A percentile compares a stretch with the other conserved stretches of the same genome.
Conservation (phyloP, 2,329 filamentous ascomycete species). For the Penicillium occitanis region DNA sequence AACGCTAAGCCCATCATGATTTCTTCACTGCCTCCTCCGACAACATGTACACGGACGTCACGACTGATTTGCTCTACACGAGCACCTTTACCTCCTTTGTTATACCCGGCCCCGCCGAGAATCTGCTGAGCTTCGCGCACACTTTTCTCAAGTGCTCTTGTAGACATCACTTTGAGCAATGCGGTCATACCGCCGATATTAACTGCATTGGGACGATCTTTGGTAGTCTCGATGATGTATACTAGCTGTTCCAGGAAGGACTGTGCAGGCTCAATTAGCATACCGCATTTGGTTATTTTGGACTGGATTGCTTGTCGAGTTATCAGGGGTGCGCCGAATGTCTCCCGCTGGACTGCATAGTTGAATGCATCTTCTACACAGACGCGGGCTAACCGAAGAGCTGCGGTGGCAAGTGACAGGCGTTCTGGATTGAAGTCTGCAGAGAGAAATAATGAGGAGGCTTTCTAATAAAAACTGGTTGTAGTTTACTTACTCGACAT, state of each 20-base stretch:
- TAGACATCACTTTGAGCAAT: slow-evolving; percentile 54
- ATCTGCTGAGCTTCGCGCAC: slow-evolving; percentile 58
- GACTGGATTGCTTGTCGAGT: slow-evolving; percentile 59
- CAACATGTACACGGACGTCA: slow-evolving; percentile 51
- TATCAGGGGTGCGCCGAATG: slow-evolving; percentile 60
- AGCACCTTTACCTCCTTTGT: slow-evolving; percentile 51
- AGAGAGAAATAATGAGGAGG: not conserved
- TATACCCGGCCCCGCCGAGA: slow-evolving; percentile 55
- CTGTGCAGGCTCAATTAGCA: slow-evolving; percentile 61
- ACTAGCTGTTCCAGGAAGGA: slow-evolving; percentile 63
- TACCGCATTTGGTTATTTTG: slow-evolving; percentile 60
- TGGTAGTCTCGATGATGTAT: slow-evolving; percentile 52
- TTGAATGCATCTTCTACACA: slow-evolving; percentile 61
- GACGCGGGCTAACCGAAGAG: slow-evolving; percentile 61
- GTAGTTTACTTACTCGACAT: slow-evolving; percentile 57
- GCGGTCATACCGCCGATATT: slow-evolving; percentile 55
- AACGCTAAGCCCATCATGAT: slow-evolving; percentile 39
- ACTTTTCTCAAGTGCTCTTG: slow-evolving; percentile 54
- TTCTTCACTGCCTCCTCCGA: slow-evolving; percentile 43
- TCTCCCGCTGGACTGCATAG: slow-evolving; percentile 64
- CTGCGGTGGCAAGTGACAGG: slow-evolving; percentile 63
- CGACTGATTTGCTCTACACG: slow-evolving; percentile 56
- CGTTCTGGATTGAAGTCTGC: slow-evolving; percentile 75
- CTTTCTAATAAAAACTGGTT: not conserved
- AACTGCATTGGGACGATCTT: slow-evolving; percentile 41